A percentile compares a stretch with the other conserved stretches of the same genome.
phyloP scores from a whole-genome alignment of 2,329 filamentous ascomycete genomes.

The Dothiorella sarmentorum region DNA sequence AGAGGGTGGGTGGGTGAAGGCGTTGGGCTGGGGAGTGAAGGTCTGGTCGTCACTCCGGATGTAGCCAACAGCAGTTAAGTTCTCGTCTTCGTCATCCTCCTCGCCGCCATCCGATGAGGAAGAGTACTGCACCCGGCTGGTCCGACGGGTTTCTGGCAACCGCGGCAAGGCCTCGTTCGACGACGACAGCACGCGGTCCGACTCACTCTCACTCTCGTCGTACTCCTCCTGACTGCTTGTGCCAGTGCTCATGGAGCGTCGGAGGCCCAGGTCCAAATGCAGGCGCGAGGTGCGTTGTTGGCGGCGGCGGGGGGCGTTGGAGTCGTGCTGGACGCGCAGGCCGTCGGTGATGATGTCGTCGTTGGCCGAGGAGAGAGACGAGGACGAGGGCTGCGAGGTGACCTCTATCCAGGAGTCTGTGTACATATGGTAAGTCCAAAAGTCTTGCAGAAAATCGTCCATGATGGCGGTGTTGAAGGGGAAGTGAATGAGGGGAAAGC shows the following conservation, averaged over 20 bases:
- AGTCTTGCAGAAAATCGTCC: slow-evolving; percentile 18
- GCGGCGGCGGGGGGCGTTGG: slow-evolving; percentile 53
- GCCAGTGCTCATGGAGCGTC: slow-evolving; percentile 35
- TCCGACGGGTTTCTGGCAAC: slow-evolving; percentile 31
- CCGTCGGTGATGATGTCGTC: slow-evolving; percentile 92
- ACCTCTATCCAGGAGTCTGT: slow-evolving; percentile 93
- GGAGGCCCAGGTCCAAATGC: slow-evolving; percentile 28
- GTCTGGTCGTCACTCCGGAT: slow-evolving; percentile 47
- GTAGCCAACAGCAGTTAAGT: slow-evolving; percentile 75
- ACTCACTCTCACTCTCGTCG: slow-evolving; percentile 88
- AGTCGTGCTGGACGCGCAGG: slow-evolving; percentile 67
- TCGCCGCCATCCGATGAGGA: slow-evolving; percentile 34
- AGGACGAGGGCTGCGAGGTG: slow-evolving; percentile 87
- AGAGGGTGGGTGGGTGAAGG: slow-evolving; percentile 78
- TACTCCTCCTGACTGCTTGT: slow-evolving; percentile 88
- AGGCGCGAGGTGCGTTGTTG: slow-evolving; percentile 33
- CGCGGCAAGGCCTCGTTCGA: slow-evolving; percentile 57
- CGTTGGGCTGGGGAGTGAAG: slow-evolving; percentile 88
- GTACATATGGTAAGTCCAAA: slow-evolving; percentile 17
- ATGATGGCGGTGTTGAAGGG: neutral
- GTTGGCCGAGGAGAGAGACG: slow-evolving; percentile 76
- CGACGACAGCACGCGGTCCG: slow-evolving; percentile 66
- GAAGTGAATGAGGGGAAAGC: neutral
- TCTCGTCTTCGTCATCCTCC: slow-evolving; percentile 55
- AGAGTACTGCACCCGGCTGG: slow-evolving; percentile 28